Percentiles rank a stretch among this genome's conserved stretches.
phyloP scores from a whole-genome alignment of 1,139 yeast genomes.

The Diutina ranongensis region DNA sequence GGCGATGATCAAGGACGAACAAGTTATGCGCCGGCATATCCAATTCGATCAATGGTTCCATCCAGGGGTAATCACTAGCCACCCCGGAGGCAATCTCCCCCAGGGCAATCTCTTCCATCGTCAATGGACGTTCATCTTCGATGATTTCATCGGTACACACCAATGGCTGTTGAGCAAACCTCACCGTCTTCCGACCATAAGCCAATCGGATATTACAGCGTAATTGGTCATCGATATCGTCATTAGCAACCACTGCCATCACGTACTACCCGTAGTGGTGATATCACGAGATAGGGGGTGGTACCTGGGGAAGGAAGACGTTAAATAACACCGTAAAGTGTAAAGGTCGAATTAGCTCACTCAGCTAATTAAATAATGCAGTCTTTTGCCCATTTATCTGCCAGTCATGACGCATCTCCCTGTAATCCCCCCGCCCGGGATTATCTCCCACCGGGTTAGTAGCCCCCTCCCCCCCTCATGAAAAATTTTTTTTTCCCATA shows the following conservation, averaged over 20 bases:
- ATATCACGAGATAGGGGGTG: too few relatives aligned
- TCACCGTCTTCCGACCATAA: slow-evolving; percentile 4
- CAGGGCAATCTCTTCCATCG: not conserved
- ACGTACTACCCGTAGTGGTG: slow-evolving; percentile 9
- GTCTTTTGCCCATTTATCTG: too few relatives aligned
- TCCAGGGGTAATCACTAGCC: not conserved
- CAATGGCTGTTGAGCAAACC: not conserved
- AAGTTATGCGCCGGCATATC: not conserved
- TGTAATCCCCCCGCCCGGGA: too few relatives aligned
- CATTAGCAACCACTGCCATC: slow-evolving; percentile 6
- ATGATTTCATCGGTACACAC: too few relatives aligned
- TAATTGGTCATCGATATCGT: slow-evolving; percentile 5
- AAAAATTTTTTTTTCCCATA: too few relatives aligned
- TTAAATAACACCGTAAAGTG: too few relatives aligned
- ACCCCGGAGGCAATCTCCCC: not conserved
- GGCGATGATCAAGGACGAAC: not conserved
- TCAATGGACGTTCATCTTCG: not conserved
- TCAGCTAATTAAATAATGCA: too few relatives aligned
- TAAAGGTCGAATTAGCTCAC: too few relatives aligned
- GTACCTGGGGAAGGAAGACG: too few relatives aligned
- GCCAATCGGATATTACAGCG: slow-evolving; percentile 3
- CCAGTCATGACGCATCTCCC: too few relatives aligned
- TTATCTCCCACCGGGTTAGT: too few relatives aligned
- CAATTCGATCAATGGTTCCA: not conserved
- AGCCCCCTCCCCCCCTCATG: too few relatives aligned